phyloP scores from a whole-genome alignment of 352 stramenopile species.

The Chrysophaeum taylorii region DNA sequence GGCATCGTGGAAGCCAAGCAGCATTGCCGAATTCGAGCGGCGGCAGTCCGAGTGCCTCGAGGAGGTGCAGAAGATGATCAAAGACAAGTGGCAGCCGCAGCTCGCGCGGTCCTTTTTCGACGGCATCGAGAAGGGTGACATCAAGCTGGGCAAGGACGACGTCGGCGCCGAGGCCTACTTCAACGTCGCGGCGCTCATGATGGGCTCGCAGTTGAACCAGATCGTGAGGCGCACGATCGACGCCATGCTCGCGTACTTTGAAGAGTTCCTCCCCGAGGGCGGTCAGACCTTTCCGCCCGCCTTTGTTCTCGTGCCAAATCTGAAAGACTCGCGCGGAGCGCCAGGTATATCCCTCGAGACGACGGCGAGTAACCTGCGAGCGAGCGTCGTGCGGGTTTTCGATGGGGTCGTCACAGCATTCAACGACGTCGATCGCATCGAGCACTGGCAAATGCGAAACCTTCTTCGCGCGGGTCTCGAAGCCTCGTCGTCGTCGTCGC shows the following conservation, averaged over 20 bases:
- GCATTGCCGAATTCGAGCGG: not conserved
- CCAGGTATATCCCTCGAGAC: no score
- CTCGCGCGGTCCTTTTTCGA: not conserved
- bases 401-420: no score
- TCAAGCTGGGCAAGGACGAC: not conserved
- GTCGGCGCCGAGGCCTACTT: not conserved
- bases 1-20: no score
- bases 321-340: no score
- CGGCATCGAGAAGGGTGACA: not conserved
- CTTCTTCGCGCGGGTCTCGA: not conserved
- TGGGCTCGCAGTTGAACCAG: not conserved
- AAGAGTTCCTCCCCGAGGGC: not conserved
- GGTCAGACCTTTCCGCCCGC: no score
- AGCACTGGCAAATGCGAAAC: no score
- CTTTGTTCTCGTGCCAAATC: no score
- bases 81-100: not conserved
- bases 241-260: not conserved
- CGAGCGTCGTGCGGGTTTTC: no score
- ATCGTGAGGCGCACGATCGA: not conserved
- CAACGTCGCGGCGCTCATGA: constrained; percentile 1
- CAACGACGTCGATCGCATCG: no score
- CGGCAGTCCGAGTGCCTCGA: not conserved
- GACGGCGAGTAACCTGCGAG: no score
- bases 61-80: not conserved
- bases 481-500: not conserved